Evolutionary conservation across 1,139 yeast genomes (phyloP).

Genomic region (Pichia sp.): DNA sequence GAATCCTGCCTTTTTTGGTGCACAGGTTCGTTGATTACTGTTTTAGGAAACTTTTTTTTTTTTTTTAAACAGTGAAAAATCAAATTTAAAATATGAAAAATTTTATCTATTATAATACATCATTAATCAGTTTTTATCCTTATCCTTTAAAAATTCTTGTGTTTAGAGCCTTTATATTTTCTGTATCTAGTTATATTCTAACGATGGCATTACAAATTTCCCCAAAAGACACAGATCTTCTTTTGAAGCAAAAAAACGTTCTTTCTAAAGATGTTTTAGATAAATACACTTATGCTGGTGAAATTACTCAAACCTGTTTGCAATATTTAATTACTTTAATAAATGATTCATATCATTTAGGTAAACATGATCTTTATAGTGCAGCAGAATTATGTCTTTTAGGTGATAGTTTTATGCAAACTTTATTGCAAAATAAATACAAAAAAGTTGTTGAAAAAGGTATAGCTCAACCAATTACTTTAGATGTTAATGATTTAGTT

Average conservation of each 20-base stretch:
- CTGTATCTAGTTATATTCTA: neutral
- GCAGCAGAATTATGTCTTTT: conserved; percentile 75
- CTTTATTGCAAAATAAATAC: conserved; percentile 49
- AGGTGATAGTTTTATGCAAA: conserved; percentile 67
- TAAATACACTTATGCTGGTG: conserved; percentile 86
- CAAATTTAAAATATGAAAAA: neutral
- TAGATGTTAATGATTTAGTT: conserved; percentile 76
- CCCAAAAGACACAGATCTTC: conserved; percentile 54
- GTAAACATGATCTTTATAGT: conserved; percentile 41
- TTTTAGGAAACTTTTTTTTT: neutral
- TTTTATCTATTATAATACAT: conserved; percentile 3
- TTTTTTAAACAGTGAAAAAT: neutral
- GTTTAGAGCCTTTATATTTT: neutral
- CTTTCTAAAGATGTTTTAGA: conserved; percentile 57
- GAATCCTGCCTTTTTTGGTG: conserved; percentile 2
- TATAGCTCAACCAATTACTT: conserved; percentile 82
- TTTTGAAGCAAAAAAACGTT: conserved; percentile 68
- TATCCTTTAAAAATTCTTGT: no score
- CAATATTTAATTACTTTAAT: conserved; percentile 60
- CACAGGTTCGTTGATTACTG: conserved; percentile 7
- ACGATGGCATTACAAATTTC: conserved; percentile 29
- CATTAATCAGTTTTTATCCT: neutral
- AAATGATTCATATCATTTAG: conserved; percentile 61
- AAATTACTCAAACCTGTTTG: conserved; percentile 82
- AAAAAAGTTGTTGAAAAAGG: conserved; percentile 72